Evolutionary conservation across 441 rosid species (phyloP).

Genomic region (Bruguiera hainesii): DNA sequence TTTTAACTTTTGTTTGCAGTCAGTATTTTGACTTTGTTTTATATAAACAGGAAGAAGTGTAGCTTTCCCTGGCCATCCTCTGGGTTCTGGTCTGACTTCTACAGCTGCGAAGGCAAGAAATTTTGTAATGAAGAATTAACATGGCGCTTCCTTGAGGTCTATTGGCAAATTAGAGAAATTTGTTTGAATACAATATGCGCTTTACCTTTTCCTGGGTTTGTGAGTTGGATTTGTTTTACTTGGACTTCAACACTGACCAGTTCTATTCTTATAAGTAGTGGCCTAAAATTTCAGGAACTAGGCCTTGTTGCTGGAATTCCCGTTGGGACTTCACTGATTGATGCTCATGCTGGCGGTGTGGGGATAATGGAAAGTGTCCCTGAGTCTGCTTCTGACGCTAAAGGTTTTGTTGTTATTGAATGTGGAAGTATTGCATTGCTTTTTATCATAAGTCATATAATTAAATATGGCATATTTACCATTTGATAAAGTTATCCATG

Average conservation of each 20-base stretch:
- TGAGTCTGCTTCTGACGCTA: conserved; percentile 36
- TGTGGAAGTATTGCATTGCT: background rate
- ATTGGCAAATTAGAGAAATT: conserved; percentile 26
- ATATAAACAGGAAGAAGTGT: conserved; percentile 78
- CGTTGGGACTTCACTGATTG: conserved; percentile 86
- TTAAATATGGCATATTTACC: background rate
- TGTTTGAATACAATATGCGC: conserved; percentile 27
- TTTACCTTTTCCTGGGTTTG: conserved; percentile 18
- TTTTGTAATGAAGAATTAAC: conserved; percentile 37
- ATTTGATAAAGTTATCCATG: conserved; percentile 4
- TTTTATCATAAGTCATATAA: background rate
- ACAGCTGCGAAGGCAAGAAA: conserved; percentile 89
- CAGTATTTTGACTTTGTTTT: conserved; percentile 16
- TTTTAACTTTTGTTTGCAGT: conserved; percentile 14
- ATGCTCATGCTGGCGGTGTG: conserved; percentile 99
- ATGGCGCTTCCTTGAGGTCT: conserved; percentile 37
- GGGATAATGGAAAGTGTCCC: conserved; percentile 88
- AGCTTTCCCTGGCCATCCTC: conserved; percentile 94
- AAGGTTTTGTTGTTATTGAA: conserved; percentile 44
- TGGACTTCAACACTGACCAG: conserved; percentile 2
- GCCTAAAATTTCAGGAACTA: conserved; percentile 54
- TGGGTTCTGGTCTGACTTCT: conserved; percentile 86
- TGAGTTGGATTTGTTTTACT: conserved; percentile 19
- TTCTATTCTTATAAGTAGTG: conserved; percentile 17
- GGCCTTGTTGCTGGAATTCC: conserved; percentile 80